Percentiles rank a stretch among this genome's conserved stretches.
These are phyloP conservation scores for Lecanicillium sp. DNA, from an alignment of 2,329 filamentous ascomycete species.

Conservation along the genomic window DNA sequence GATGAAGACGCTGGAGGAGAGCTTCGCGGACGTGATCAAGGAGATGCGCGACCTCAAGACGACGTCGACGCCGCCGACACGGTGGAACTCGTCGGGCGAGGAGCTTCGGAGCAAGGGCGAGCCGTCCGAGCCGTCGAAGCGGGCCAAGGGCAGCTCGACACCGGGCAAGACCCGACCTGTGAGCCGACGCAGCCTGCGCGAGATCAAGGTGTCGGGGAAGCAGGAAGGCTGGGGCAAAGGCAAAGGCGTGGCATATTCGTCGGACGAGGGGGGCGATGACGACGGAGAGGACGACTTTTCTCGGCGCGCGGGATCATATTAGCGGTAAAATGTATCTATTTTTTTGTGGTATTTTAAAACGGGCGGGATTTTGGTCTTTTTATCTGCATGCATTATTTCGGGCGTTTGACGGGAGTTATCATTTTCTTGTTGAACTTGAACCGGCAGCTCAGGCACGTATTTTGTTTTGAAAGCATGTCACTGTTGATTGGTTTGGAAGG, in stretches of 20 bases:
- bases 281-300: constrained; percentile 25
- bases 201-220: constrained; percentile 26
- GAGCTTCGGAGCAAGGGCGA: constrained; percentile 26
- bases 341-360: background rate
- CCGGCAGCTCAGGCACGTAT: too few relatives aligned
- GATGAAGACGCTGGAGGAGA: constrained; percentile 91
- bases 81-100: constrained; percentile 47
- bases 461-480: too few relatives aligned
- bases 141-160: constrained; percentile 20
- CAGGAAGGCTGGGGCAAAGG: constrained; percentile 40
- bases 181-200: constrained; percentile 38
- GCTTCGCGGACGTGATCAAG: constrained; percentile 78
- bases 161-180: constrained; percentile 23
- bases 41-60: constrained; percentile 64
- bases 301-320: constrained; percentile 39
- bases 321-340: constrained; percentile 12
- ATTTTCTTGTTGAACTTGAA: too few relatives aligned
- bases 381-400: background rate
- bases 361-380: background rate
- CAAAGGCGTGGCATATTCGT: constrained; percentile 37
- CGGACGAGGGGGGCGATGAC: constrained; percentile 28
- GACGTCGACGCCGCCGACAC: constrained; percentile 40
- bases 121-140: constrained; percentile 26
- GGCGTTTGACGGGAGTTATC: too few relatives aligned
- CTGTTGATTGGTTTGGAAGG: too few relatives aligned